Evolutionary conservation across 306 rosid genomes (phyloP).

Genomic region (Rosa lucieae): DNA sequence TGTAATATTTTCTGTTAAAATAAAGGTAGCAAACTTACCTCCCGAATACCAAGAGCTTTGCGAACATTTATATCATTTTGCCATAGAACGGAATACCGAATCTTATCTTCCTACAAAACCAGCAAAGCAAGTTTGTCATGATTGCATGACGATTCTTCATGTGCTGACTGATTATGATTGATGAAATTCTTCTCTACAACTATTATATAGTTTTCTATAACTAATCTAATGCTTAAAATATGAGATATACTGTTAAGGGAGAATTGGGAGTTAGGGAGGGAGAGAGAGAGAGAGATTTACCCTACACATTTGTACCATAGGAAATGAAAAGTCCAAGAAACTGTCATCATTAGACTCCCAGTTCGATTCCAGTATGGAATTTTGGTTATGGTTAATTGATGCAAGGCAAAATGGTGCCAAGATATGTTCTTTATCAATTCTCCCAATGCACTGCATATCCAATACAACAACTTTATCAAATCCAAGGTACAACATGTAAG

Average conservation of each 20-base stretch:
- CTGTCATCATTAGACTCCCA: neutral
- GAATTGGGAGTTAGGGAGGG: neutral
- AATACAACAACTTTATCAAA: neutral
- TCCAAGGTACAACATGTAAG: neutral
- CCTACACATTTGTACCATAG: constrained; percentile 7
- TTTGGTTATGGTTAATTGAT: neutral
- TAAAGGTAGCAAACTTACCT: neutral
- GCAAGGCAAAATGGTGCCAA: constrained; percentile 9
- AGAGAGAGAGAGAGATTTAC: constrained; percentile 9
- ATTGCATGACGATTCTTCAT: neutral
- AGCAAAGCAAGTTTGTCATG: neutral
- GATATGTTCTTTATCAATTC: constrained; percentile 11
- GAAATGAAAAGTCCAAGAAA: neutral
- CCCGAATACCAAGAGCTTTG: constrained; percentile 11
- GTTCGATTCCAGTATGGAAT: neutral
- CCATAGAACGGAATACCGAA: constrained; percentile 1
- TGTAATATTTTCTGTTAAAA: neutral
- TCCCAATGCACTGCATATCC: constrained; percentile 16
- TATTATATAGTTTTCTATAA: neutral
- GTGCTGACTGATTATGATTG: neutral
- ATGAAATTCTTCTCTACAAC: neutral
- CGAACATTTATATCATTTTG: constrained; percentile 10
- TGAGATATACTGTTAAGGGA: neutral
- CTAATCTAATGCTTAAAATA: neutral
- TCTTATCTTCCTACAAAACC: constrained; percentile 10